A percentile compares a stretch with the other conserved stretches of the same genome.
phyloP scores from a whole-genome alignment of 495 filamentous ascomycete species.

The Sordaria brevicollis region DNA sequence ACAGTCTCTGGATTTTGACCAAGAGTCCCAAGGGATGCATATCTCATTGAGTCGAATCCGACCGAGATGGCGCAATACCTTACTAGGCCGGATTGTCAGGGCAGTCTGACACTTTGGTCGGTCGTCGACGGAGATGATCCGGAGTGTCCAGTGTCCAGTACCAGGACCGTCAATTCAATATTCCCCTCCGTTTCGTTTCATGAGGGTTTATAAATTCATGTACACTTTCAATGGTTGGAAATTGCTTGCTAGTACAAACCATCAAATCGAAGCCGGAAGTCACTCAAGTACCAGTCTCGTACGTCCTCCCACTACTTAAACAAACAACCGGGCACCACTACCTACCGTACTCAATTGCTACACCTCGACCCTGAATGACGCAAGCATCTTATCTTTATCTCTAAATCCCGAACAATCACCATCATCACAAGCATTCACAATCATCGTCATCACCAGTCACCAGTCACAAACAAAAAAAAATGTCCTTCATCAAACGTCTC shows the following conservation, averaged over 20 bases:
- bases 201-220: background rate
- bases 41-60: constrained; percentile 3
- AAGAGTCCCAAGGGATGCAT: background rate
- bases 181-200: background rate
- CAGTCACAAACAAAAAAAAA: no score
- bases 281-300: background rate
- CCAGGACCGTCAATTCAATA: background rate
- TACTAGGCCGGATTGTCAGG: background rate
- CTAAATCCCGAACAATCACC: no score
- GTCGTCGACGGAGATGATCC: background rate
- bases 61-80: constrained; percentile 15
- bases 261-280: background rate
- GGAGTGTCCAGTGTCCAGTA: background rate
- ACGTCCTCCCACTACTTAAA: background rate
- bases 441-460: no score
- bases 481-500: constrained; percentile 14
- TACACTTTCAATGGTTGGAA: background rate
- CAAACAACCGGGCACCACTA: no score
- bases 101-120: no score
- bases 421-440: no score
- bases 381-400: background rate
- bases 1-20: background rate
- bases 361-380: background rate
- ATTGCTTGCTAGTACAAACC: background rate
- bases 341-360: background rate